Evolutionary conservation across 306 rosid species (phyloP).

Genomic region (Calophaca sinica): DNA sequence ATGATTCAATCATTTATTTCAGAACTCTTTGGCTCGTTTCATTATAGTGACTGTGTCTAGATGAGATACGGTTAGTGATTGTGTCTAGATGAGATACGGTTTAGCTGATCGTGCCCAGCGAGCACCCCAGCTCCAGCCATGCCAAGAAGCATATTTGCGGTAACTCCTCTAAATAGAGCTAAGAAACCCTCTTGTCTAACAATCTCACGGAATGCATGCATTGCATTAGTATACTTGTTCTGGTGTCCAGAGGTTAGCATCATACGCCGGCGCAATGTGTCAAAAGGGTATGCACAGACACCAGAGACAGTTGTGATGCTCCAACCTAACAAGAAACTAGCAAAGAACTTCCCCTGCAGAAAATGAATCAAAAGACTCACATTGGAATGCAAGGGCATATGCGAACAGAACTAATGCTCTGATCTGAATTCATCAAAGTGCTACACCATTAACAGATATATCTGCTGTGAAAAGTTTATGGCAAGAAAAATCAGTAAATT

Average conservation of each 20-base stretch:
- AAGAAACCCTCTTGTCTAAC: conserved; percentile 75
- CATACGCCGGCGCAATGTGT: conserved; percentile 91
- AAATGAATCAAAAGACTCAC: conserved; percentile 36
- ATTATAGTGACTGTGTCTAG: conserved; percentile 46
- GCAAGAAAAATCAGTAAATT: conserved; percentile 8
- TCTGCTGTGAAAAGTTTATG: not conserved
- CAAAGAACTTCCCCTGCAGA: conserved; percentile 83
- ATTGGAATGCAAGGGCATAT: conserved; percentile 15
- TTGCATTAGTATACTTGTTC: conserved; percentile 62
- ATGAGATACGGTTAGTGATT: conserved; percentile 61
- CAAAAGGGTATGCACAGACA: conserved; percentile 93
- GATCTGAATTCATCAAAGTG: conserved; percentile 36
- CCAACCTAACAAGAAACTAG: conserved; percentile 97
- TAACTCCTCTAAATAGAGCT: conserved; percentile 81
- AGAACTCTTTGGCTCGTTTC: conserved; percentile 54
- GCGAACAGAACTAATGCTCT: conserved; percentile 25
- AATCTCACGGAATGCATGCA: conserved; percentile 83
- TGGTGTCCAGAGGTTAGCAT: conserved; percentile 94
- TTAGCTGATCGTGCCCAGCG: conserved; percentile 87
- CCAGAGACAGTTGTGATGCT: conserved; percentile 83
- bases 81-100: conserved; percentile 60
- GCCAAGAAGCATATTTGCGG: conserved; percentile 94
- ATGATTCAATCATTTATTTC: conserved; percentile 52
- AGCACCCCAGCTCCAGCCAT: conserved; percentile 98
- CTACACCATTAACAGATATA: conserved; percentile 6